Percentiles rank a stretch among this genome's conserved stretches.
These are phyloP conservation scores for Dothideomycetes sp. DNA, from an alignment of 2,329 filamentous ascomycete genomes.

Conservation along the genomic window DNA sequence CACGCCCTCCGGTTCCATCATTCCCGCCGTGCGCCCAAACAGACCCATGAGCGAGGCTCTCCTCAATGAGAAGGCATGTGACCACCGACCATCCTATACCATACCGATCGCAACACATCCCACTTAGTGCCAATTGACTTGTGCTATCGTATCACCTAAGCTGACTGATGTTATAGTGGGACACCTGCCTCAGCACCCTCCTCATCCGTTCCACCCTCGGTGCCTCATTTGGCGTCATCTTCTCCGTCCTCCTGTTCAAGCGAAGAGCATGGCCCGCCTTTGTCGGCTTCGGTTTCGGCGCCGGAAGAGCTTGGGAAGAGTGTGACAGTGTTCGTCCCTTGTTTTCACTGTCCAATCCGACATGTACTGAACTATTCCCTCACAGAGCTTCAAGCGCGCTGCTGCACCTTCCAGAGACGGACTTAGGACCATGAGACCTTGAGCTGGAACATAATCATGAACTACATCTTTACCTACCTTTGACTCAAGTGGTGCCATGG, in stretches of 20 bases:
- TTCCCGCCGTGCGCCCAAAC: constrained; percentile 56
- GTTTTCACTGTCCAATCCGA: no score
- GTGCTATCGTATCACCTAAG: constrained; percentile 3
- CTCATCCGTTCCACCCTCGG: constrained; percentile 94
- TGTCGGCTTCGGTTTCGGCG: constrained; percentile 87
- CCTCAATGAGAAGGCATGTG: constrained; percentile 90
- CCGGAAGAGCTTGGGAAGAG: constrained; percentile 94
- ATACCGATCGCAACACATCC: no score
- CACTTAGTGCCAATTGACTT: no score
- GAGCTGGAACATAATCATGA: neutral
- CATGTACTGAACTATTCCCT: constrained; percentile 1
- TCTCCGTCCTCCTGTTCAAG: constrained; percentile 97
- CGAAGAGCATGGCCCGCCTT: constrained; percentile 96
- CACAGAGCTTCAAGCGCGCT: constrained; percentile 41
- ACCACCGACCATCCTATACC: constrained; percentile 1
- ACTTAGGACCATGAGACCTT: constrained; percentile 36
- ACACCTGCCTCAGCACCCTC: constrained; percentile 93
- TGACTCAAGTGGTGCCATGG: neutral
- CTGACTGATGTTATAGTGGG: constrained; percentile 57
- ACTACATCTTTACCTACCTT: neutral
- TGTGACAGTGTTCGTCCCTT: constrained; percentile 64
- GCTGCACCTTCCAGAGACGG: constrained; percentile 36
- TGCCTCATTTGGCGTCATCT: constrained; percentile 94
- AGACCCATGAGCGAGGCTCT: constrained; percentile 92
- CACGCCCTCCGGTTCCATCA: constrained; percentile 42